Conservation (phyloP, 106 monocot species). For the Phalaenopsis aphrodite region DNA sequence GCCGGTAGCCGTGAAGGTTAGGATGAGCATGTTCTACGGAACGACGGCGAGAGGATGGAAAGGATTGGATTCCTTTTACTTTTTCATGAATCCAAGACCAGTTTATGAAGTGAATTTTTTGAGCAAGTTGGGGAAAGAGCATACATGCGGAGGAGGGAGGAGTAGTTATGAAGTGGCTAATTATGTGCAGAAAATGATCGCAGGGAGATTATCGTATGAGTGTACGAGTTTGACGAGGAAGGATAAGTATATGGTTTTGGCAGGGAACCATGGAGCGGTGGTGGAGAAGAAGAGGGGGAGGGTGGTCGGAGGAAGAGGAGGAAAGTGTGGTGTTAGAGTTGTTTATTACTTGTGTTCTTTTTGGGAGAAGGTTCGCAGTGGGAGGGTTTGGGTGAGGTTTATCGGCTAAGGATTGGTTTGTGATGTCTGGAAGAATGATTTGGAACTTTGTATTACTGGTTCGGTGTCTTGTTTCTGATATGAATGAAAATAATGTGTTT, state of each 20-base stretch:
- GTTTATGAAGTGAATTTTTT: slow-evolving; percentile 49
- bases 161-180: slow-evolving; percentile 41
- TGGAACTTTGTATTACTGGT: too few species aligned
- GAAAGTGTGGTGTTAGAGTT: too few species aligned
- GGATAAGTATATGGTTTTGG: slow-evolving; percentile 53
- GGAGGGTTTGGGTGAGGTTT: too few species aligned
- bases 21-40: slow-evolving; percentile 47
- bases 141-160: slow-evolving; percentile 29
- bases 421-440: too few species aligned
- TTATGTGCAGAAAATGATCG: slow-evolving; percentile 43
- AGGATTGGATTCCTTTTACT: slow-evolving; percentile 61
- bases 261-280: slow-evolving; percentile 42
- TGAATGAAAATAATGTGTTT: too few species aligned
- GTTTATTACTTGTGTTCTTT: too few species aligned
- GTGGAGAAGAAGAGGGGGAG: slow-evolving; percentile 1
- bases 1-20: slow-evolving; percentile 44
- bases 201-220: slow-evolving; percentile 39
- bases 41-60: slow-evolving; percentile 65
- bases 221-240: slow-evolving; percentile 55
- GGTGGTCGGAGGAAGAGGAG: too few species aligned
- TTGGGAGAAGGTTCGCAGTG: too few species aligned
- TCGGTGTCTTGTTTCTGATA: too few species aligned
- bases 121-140: slow-evolving; percentile 27
- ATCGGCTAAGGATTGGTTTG: too few species aligned
- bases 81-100: slow-evolving; percentile 62